These are phyloP conservation scores for Eucalyptus tenuipes DNA, from an alignment of 345 rosid genomes.

Conservation along the genomic window DNA sequence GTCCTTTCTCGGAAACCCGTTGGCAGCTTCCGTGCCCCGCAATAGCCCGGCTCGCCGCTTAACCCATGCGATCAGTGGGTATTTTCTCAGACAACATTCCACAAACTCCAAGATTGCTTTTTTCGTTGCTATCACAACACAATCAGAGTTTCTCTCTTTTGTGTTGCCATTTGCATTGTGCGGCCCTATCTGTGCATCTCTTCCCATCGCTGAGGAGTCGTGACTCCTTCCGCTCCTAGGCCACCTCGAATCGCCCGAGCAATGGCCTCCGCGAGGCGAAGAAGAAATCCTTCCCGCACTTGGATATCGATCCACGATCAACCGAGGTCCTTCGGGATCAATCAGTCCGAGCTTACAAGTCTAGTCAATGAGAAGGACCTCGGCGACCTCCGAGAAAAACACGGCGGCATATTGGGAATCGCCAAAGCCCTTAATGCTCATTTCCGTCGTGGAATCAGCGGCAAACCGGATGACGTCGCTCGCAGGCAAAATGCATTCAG, in stretches of 20 bases:
- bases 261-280: too few species aligned
- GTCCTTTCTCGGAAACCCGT: not conserved
- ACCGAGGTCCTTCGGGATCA: too few species aligned
- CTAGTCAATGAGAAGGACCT: constrained; percentile 35
- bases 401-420: not conserved
- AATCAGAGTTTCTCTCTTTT: not conserved
- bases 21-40: not conserved
- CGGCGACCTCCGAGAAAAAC: not conserved
- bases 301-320: not conserved
- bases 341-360: not conserved
- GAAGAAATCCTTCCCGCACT: too few species aligned
- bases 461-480: not conserved
- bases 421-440: constrained; percentile 22
- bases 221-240: not conserved
- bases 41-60: not conserved
- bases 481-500: too few species aligned
- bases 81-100: not conserved
- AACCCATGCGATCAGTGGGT: too few species aligned
- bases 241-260: too few species aligned
- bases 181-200: not conserved
- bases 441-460: constrained; percentile 11
- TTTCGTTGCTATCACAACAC: not conserved
- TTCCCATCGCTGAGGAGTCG: not conserved
- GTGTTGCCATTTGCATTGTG: not conserved
- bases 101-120: not conserved